Evolutionary conservation across 2,329 filamentous ascomycete species (phyloP).

Genomic region (Alternaria panax): DNA sequence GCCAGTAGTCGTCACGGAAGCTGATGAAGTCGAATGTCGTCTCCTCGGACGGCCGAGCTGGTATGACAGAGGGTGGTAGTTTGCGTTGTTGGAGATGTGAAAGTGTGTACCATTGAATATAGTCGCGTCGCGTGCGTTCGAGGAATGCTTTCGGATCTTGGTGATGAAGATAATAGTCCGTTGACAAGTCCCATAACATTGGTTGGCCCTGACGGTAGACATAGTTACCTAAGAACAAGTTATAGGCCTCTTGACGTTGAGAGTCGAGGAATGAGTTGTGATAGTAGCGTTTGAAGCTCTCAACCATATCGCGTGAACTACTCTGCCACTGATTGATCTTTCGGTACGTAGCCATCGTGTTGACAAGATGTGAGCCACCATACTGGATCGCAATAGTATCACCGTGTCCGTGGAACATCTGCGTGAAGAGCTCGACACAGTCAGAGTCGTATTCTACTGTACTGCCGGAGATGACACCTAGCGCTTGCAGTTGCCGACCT

Average conservation of each 20-base stretch:
- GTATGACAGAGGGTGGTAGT: slow-evolving; percentile 60
- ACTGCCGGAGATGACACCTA: slow-evolving; percentile 83
- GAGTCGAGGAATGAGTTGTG: slow-evolving; percentile 98
- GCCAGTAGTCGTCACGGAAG: slow-evolving; percentile 92
- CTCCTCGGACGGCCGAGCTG: slow-evolving; percentile 47
- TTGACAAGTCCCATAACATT: slow-evolving; percentile 95
- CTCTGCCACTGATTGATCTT: slow-evolving; percentile 99
- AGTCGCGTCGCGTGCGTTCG: slow-evolving; percentile 69
- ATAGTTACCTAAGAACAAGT: slow-evolving; percentile 96
- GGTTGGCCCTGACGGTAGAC: slow-evolving; percentile 86
- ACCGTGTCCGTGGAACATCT: slow-evolving; percentile 96
- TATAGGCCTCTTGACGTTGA: slow-evolving; percentile 98
- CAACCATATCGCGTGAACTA: slow-evolving; percentile 97
- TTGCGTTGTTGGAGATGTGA: slow-evolving; percentile 70
- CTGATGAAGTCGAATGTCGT: slow-evolving; percentile 51
- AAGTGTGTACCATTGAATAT: slow-evolving; percentile 89
- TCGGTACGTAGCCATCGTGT: slow-evolving; percentile 98
- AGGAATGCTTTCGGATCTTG: slow-evolving; percentile 79
- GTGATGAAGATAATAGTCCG: slow-evolving; percentile 96
- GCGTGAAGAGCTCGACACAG: slow-evolving; percentile 92
- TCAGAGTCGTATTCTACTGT: slow-evolving; percentile 93
- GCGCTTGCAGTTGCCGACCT: slow-evolving; percentile 87
- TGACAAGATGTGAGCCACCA: slow-evolving; percentile 94
- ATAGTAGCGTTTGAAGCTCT: slow-evolving; percentile 98
- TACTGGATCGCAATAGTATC: slow-evolving; percentile 98